A percentile compares a stretch with the other conserved stretches of the same genome.
These are phyloP conservation scores for Erodium chrysanthum DNA, from an alignment of 441 rosid species.

Conservation along the genomic window DNA sequence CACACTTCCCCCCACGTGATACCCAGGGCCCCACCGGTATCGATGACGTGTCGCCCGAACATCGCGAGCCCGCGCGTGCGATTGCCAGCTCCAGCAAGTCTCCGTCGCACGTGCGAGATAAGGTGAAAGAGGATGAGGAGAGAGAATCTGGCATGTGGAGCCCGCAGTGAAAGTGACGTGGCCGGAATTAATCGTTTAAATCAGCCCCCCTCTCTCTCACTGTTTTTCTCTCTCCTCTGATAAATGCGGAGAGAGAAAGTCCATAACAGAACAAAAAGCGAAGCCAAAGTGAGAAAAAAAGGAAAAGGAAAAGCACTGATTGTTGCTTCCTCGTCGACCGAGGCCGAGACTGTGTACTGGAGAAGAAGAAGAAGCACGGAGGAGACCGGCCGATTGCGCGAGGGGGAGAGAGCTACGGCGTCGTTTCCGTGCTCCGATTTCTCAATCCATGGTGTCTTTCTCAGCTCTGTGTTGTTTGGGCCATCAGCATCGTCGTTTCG, in stretches of 20 bases:
- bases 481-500: too few relatives aligned
- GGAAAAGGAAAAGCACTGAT: not conserved
- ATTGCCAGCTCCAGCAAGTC: not conserved
- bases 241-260: slow-evolving; percentile 4
- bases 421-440: not conserved
- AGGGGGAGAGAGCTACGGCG: not conserved
- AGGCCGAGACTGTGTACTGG: not conserved
- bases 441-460: not conserved
- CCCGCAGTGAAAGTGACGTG: slow-evolving; percentile 7
- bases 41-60: not conserved
- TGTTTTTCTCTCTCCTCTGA: not conserved
- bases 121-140: not conserved
- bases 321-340: not conserved
- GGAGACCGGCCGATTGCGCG: not conserved
- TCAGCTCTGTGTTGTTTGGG: not conserved
- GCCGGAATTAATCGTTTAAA: not conserved
- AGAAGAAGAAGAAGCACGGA: not conserved
- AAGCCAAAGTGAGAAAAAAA: not conserved
- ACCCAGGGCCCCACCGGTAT: not conserved
- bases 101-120: not conserved
- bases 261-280: slow-evolving; percentile 9
- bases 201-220: not conserved
- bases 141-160: not conserved
- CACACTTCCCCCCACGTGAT: not conserved
- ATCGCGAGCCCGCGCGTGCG: not conserved